A percentile compares a stretch with the other conserved stretches of the same genome.
Evolutionary conservation across 495 filamentous ascomycete species (phyloP).

Genomic region (Penicillium maclennaniae): DNA sequence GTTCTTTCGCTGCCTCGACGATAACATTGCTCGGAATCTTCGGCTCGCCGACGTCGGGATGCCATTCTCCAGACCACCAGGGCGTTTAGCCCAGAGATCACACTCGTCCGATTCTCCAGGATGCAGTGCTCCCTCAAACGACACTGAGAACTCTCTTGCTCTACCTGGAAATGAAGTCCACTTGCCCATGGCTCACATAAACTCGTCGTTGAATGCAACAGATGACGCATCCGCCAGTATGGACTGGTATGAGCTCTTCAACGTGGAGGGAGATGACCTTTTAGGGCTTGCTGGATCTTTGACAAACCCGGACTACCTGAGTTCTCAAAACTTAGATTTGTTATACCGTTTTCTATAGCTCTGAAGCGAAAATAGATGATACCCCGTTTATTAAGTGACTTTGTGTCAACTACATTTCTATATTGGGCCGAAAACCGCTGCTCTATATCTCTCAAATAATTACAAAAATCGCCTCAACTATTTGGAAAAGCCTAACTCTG

Average conservation of each 20-base stretch:
- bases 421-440: neutral
- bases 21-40: slow-evolving; percentile 39
- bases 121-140: neutral
- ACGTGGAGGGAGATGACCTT: slow-evolving; percentile 35
- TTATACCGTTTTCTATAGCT: slow-evolving; percentile 37
- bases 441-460: neutral
- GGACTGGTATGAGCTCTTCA: slow-evolving; percentile 38
- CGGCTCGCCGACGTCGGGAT: slow-evolving; percentile 20
- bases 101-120: neutral
- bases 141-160: neutral
- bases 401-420: neutral
- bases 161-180: neutral
- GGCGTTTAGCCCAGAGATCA: neutral
- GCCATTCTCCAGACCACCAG: slow-evolving; percentile 1
- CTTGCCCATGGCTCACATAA: neutral
- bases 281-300: slow-evolving; percentile 29
- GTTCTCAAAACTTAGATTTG: slow-evolving; percentile 39
- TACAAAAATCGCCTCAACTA: neutral
- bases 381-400: neutral
- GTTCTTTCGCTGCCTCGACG: slow-evolving; percentile 44
- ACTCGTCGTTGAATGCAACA: neutral
- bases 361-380: neutral
- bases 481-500: slow-evolving; percentile 3
- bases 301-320: slow-evolving; percentile 32
- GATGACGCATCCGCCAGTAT: slow-evolving; percentile 22